phyloP scores from a whole-genome alignment of 768 basidiomycete genomes.

The Clavaria fumosa region DNA sequence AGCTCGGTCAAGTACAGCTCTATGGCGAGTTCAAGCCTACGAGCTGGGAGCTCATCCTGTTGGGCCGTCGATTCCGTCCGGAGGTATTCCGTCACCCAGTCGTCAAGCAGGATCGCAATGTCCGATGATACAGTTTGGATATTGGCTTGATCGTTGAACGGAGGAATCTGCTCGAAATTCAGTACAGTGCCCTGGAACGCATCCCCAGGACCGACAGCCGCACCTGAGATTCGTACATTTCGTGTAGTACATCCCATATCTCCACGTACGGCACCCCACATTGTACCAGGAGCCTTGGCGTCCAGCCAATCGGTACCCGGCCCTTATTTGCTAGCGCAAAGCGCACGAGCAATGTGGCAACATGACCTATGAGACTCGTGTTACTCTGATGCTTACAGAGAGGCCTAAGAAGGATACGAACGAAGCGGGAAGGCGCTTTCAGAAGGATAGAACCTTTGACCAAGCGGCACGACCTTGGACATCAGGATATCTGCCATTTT shows the following conservation, averaged over 20 bases:
- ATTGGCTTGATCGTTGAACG: constrained; percentile 68
- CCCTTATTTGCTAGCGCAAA: constrained; percentile 50
- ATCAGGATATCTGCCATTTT: constrained; percentile 46
- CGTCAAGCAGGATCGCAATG: constrained; percentile 62
- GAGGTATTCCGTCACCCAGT: constrained; percentile 69
- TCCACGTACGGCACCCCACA: constrained; percentile 71
- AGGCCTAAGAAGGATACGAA: constrained; percentile 24
- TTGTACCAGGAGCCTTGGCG: constrained; percentile 58
- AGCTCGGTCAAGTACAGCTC: constrained; percentile 64
- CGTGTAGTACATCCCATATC: constrained; percentile 74
- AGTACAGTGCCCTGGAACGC: too few species aligned
- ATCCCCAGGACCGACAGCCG: constrained; percentile 3
- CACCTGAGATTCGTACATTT: constrained; percentile 83
- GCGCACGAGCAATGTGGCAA: constrained; percentile 60
- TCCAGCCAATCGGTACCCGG: constrained; percentile 64
- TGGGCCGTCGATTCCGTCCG: constrained; percentile 53
- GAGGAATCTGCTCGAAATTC: constrained; percentile 68
- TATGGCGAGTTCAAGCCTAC: constrained; percentile 55
- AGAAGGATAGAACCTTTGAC: constrained; percentile 80
- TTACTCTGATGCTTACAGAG: too few species aligned
- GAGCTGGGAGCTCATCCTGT: constrained; percentile 60
- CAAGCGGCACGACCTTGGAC: constrained; percentile 52
- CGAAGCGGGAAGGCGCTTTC: constrained; percentile 82
- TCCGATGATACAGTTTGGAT: constrained; percentile 71
- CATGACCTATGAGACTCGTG: constrained; percentile 44